Percentiles rank a stretch among this genome's conserved stretches.
Conservation (phyloP, 441 rosid species). For the Brassica balearica region DNA sequence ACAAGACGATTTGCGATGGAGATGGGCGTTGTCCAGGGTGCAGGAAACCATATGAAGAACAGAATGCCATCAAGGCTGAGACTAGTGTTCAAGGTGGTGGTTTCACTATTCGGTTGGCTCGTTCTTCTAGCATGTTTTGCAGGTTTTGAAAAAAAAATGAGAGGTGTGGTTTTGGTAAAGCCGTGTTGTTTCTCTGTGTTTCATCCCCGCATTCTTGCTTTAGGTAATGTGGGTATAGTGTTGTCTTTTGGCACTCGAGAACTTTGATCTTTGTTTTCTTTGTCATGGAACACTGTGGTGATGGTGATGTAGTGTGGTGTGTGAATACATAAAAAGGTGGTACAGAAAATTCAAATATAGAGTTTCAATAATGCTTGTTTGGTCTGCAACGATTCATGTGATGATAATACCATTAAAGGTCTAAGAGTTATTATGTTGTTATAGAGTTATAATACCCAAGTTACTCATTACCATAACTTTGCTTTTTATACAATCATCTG, state of each 20-base stretch:
- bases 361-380: slow-evolving; percentile 22
- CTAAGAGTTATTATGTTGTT: slow-evolving; percentile 10
- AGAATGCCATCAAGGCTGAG: slow-evolving; percentile 15
- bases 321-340: slow-evolving; percentile 33
- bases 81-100: slow-evolving; percentile 34
- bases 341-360: slow-evolving; percentile 22
- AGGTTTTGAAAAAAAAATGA: slow-evolving; percentile 16
- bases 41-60: slow-evolving; percentile 54
- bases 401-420: slow-evolving; percentile 12
- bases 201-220: slow-evolving; percentile 18
- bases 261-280: slow-evolving; percentile 29
- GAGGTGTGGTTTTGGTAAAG: slow-evolving; percentile 24
- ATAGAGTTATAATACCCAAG: not conserved
- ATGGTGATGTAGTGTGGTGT: slow-evolving; percentile 32
- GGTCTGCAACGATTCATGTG: slow-evolving; percentile 10
- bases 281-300: slow-evolving; percentile 33
- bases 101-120: slow-evolving; percentile 31
- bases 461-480: slow-evolving; percentile 16
- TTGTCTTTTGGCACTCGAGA: slow-evolving; percentile 35
- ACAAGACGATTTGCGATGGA: slow-evolving; percentile 63
- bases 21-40: slow-evolving; percentile 67
- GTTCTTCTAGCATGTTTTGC: slow-evolving; percentile 42
- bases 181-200: slow-evolving; percentile 21
- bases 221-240: slow-evolving; percentile 35
- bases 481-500: not conserved